Evolutionary conservation across 140 eudicot species (phyloP).

Genomic region (Flaveria floridana): DNA sequence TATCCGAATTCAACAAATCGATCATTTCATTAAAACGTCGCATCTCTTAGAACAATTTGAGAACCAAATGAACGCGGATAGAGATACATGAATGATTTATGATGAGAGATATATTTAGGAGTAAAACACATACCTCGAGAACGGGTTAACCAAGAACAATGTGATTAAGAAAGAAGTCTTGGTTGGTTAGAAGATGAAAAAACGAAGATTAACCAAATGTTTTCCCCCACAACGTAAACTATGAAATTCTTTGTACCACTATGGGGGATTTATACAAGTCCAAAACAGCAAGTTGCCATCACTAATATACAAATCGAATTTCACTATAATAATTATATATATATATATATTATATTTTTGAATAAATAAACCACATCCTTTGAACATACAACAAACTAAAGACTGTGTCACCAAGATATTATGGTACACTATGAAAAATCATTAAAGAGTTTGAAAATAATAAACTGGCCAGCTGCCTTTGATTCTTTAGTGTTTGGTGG

Average conservation of each 20-base stretch:
- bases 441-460: background rate
- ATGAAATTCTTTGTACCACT: background rate
- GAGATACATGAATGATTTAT: background rate
- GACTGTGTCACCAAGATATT: background rate
- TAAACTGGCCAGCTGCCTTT: background rate
- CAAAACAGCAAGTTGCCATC: background rate
- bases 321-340: background rate
- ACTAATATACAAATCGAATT: background rate
- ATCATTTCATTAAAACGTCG: background rate
- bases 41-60: background rate
- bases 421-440: background rate
- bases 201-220: background rate
- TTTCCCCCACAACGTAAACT: background rate
- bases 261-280: constrained; percentile 4
- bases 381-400: background rate
- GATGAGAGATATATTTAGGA: background rate
- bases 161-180: background rate
- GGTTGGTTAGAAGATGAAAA: background rate
- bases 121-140: constrained; percentile 6
- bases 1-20: background rate
- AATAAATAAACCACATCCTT: background rate
- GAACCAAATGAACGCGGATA: background rate
- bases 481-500: background rate
- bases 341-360: background rate
- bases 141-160: background rate